Conservation (phyloP, 202 grass and related monocot species). For the Saccharum hybrid region DNA sequence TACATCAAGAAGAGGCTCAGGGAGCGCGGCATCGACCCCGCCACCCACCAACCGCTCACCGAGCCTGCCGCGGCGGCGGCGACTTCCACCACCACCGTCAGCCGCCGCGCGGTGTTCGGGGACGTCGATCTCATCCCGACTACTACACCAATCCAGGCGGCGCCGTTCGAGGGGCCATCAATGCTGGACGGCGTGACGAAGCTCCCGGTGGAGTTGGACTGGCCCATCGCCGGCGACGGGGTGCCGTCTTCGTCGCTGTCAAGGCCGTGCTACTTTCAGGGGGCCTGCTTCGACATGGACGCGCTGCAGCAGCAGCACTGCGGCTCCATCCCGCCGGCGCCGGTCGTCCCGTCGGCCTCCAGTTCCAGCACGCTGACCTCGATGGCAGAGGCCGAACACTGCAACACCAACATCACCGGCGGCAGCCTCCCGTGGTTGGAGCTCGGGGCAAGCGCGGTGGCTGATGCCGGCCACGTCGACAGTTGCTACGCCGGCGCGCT, state of each 20-base stretch:
- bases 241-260: background rate
- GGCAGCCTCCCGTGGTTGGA: constrained; percentile 44
- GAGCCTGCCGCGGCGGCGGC: background rate
- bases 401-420: background rate
- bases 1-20: constrained; percentile 67
- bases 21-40: constrained; percentile 63
- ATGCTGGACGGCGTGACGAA: constrained; percentile 24
- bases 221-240: background rate
- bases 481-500: constrained; percentile 44
- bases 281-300: constrained; percentile 33
- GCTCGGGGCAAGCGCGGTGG: constrained; percentile 4
- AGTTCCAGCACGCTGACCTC: constrained; percentile 56
- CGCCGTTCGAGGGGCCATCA: background rate
- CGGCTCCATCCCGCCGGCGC: background rate
- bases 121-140: constrained; percentile 46
- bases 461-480: constrained; percentile 30
- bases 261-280: constrained; percentile 34
- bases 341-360: constrained; percentile 41
- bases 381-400: constrained; percentile 21
- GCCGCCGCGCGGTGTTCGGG: constrained; percentile 33
- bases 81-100: background rate
- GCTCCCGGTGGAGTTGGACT: constrained; percentile 29
- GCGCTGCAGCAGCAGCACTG: constrained; percentile 41
- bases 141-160: background rate
- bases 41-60: constrained; percentile 54